Conservation (phyloP, 2,329 filamentous ascomycete genomes). For the Scedosporium aurantiacum region DNA sequence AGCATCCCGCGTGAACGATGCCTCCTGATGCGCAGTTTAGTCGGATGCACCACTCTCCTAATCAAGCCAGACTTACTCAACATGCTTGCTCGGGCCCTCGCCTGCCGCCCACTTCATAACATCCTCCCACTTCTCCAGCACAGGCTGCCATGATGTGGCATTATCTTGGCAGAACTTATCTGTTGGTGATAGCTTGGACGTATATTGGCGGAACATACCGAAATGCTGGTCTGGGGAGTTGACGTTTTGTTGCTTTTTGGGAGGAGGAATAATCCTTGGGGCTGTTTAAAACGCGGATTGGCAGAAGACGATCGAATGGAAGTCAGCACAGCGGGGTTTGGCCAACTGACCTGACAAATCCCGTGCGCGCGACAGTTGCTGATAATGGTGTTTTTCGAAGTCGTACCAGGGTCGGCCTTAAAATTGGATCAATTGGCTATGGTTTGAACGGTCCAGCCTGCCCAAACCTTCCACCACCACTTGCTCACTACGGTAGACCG, state of each 20-base stretch:
- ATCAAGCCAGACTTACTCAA: background rate
- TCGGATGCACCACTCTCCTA: background rate
- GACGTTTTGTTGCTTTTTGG: too few relatives aligned
- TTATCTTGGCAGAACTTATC: background rate
- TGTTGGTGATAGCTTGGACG: background rate
- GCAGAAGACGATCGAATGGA: too few relatives aligned
- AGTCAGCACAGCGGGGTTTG: background rate
- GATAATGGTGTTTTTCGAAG: background rate
- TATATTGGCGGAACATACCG: slow-evolving; percentile 3
- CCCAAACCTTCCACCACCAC: background rate
- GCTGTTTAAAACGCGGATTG: too few relatives aligned
- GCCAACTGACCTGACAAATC: background rate
- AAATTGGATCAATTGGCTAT: background rate
- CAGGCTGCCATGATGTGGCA: background rate
- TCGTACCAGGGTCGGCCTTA: background rate
- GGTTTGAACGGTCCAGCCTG: background rate
- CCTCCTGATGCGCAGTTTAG: background rate
- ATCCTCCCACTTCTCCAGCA: slow-evolving; percentile 5
- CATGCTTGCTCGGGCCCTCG: slow-evolving; percentile 5
- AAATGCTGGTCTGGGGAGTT: background rate
- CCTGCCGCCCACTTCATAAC: slow-evolving; percentile 5
- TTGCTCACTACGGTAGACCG: background rate
- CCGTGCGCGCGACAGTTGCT: background rate
- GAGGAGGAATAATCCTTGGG: too few relatives aligned
- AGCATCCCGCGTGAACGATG: slow-evolving; percentile 6